phyloP scores from a whole-genome alignment of 495 filamentous ascomycete genomes.

The Tricharina praecox region DNA sequence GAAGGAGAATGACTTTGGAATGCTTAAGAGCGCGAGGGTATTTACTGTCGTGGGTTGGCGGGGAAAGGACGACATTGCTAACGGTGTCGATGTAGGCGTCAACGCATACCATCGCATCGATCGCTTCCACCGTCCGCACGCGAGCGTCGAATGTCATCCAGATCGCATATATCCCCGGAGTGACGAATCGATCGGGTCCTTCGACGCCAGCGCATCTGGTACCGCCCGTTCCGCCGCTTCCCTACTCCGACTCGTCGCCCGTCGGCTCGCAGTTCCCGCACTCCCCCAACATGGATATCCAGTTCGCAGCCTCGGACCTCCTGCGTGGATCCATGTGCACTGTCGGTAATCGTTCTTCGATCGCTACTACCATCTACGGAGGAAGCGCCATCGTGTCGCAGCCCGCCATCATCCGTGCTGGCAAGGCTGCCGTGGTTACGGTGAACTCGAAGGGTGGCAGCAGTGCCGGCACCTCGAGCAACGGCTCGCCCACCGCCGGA shows the following conservation, averaged over 20 bases:
- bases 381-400: constrained; percentile 69
- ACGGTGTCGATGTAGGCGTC: constrained; percentile 36
- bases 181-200: constrained; percentile 78
- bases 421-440: constrained; percentile 78
- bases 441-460: constrained; percentile 50
- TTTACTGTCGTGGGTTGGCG: no score
- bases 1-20: constrained; percentile 43
- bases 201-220: constrained; percentile 68
- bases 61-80: no score
- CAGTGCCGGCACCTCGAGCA: constrained; percentile 26
- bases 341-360: constrained; percentile 42
- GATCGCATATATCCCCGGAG: constrained; percentile 95
- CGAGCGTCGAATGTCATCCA: constrained; percentile 97
- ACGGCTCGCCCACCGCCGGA: constrained; percentile 21
- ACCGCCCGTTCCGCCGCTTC: constrained; percentile 83
- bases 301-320: constrained; percentile 25
- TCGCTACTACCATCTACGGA: constrained; percentile 84
- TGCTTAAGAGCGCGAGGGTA: constrained; percentile 43
- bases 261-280: constrained; percentile 56
- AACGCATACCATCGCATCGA: constrained; percentile 74
- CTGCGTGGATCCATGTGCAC: constrained; percentile 76
- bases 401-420: constrained; percentile 68
- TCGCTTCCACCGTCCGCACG: constrained; percentile 88
- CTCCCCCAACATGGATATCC: constrained; percentile 72
- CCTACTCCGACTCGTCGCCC: constrained; percentile 35